Evolutionary conservation across 2,329 filamentous ascomycete species (phyloP).

Genomic region (Diaporthe ampelina): DNA sequence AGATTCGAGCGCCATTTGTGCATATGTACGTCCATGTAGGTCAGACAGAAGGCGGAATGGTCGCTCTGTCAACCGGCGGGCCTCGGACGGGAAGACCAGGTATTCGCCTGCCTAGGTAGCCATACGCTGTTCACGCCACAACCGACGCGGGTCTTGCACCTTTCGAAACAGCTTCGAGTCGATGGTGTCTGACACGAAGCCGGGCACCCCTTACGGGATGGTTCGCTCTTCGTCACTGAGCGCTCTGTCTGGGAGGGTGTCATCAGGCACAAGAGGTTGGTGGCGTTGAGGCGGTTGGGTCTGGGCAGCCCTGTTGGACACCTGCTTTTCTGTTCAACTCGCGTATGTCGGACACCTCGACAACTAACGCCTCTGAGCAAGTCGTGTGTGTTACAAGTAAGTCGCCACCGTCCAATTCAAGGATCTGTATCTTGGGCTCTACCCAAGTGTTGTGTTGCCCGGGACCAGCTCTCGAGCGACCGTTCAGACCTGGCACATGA

Average conservation of each 20-base stretch:
- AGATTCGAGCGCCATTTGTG: not conserved
- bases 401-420: not conserved
- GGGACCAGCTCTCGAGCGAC: not conserved
- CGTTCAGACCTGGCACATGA: not conserved
- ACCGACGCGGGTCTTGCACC: not conserved
- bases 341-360: not conserved
- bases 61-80: not conserved
- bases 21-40: slow-evolving; percentile 4
- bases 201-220: not conserved
- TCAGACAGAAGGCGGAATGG: slow-evolving; percentile 27
- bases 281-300: slow-evolving; percentile 1
- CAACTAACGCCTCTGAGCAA: not conserved
- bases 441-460: not conserved
- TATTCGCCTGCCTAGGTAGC: not conserved
- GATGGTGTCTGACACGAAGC: not conserved
- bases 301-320: not conserved
- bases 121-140: not conserved
- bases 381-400: not conserved
- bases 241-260: not conserved
- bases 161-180: slow-evolving; percentile 1
- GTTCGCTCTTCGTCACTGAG: not conserved
- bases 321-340: not conserved
- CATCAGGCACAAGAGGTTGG: not conserved
- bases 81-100: slow-evolving; percentile 9
- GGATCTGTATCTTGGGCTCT: not conserved